Conservation (phyloP, 768 basidiomycete species). For the Agrocybe pediades region DNA sequence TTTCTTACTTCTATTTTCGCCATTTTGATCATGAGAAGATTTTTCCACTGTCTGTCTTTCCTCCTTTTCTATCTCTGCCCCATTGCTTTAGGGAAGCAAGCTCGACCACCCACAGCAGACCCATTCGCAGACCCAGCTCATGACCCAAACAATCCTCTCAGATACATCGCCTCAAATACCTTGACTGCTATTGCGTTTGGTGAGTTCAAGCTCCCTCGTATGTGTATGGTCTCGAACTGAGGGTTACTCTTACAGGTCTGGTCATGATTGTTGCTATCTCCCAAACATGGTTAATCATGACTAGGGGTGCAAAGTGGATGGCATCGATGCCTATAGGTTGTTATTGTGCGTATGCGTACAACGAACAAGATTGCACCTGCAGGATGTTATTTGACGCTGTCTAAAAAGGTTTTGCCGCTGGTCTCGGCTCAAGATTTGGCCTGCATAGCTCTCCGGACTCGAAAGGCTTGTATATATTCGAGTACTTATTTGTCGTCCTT, state of each 20-base stretch:
- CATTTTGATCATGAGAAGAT: too few relatives aligned
- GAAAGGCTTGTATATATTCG: background rate
- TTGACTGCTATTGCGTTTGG: slow-evolving; percentile 38
- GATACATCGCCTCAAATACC: slow-evolving; percentile 55
- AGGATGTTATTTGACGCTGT: too few relatives aligned
- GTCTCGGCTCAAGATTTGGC: background rate
- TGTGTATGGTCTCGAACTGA: too few relatives aligned
- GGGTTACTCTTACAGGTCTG: too few relatives aligned
- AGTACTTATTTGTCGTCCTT: background rate
- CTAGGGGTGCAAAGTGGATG: background rate
- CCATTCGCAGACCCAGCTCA: slow-evolving; percentile 51
- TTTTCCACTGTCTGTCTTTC: too few relatives aligned
- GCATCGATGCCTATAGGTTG: background rate
- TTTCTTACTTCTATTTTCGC: too few relatives aligned
- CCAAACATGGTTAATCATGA: background rate
- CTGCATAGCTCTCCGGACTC: background rate
- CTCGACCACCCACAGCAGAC: slow-evolving; percentile 20
- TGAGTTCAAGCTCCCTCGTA: slow-evolving; percentile 28
- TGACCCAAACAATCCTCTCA: slow-evolving; percentile 53
- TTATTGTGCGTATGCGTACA: background rate
- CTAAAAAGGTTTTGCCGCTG: too few relatives aligned
- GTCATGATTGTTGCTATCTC: slow-evolving; percentile 1
- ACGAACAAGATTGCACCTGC: too few relatives aligned
- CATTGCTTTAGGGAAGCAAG: too few relatives aligned
- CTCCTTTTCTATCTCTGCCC: too few relatives aligned